phyloP scores from a whole-genome alignment of 306 rosid species.

The Coriaria nepalensis region DNA sequence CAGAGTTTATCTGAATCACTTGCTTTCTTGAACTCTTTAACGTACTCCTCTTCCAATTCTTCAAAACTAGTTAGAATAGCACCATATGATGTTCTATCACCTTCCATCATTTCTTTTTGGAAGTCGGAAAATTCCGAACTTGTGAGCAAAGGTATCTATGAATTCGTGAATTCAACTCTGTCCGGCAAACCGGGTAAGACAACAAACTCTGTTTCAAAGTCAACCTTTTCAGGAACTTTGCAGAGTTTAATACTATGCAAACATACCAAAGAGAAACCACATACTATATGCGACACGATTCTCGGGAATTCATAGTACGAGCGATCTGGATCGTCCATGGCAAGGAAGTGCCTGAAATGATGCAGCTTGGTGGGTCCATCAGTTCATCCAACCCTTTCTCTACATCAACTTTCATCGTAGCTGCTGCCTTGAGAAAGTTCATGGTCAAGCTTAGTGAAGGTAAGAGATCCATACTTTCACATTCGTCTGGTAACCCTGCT shows the following conservation, averaged over 20 bases:
- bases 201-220: constrained; percentile 5
- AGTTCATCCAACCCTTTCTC: constrained; percentile 23
- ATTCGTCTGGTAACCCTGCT: constrained; percentile 41
- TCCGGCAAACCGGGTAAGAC: constrained; percentile 13
- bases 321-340: constrained; percentile 22
- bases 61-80: constrained; percentile 18
- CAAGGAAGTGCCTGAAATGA: constrained; percentile 43
- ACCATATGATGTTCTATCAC: constrained; percentile 18
- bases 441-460: constrained; percentile 25
- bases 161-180: constrained; percentile 8
- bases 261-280: constrained; percentile 3
- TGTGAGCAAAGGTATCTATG: not conserved
- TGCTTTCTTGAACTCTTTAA: constrained; percentile 24
- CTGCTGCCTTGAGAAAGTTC: constrained; percentile 17
- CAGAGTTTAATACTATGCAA: not conserved
- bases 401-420: constrained; percentile 22
- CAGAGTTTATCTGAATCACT: constrained; percentile 27
- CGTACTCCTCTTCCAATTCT: constrained; percentile 32
- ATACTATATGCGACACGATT: constrained; percentile 1
- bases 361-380: constrained; percentile 38
- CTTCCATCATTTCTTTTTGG: not conserved
- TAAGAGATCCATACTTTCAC: constrained; percentile 46
- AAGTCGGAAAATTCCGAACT: not conserved
- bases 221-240: not conserved
- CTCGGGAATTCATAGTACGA: constrained; percentile 9